Evolutionary conservation across 2,329 filamentous ascomycete genomes (phyloP), one percentile per base, ranked within the genome.

Genomic region (Mariannaea elegans): DNA sequence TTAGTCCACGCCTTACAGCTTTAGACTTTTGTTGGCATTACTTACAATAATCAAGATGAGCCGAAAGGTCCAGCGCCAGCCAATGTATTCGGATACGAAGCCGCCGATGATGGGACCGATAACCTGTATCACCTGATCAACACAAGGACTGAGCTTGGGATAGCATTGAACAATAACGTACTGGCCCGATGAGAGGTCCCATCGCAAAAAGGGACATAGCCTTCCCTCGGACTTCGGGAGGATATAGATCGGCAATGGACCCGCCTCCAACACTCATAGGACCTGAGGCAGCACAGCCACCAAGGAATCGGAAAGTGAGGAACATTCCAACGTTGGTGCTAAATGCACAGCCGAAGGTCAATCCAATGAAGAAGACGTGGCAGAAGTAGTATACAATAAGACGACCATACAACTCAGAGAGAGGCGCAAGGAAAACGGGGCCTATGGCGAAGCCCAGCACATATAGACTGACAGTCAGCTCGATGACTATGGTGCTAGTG

Each of bases 31-130:
- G 27, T 7, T 7, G 12, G 27, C 12, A 12, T 12, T 12, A 31
- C 73, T 77, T 1, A 69, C 63, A 64, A 77, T 59, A 32, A 84
- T 82, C 4, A 72, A 67, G 7, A 83, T 65, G 4, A 84, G 62
- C 77, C 81, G 83, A 66, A 81, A 82, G 0, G 75, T 76, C 82
- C 82, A 85, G 48, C 81, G 75, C 82, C 82, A 85, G 3, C 79
- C 76, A 13, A 76, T 75, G 18, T 75, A 71, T 48, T 74, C 67
- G 1, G 77, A 75, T 3, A 84, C 64, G 27, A 78, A 80, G 1
- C 80, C 79, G 4, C 79, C 81, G n/a, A 79, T 77, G 70, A 84
- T 75, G 1, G 83, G 83, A 1, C 82, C 83, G 32, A 83, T 64
- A 4, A 76, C 27, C 27, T 31, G 27, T 31, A 7, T 31, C 27